Evolutionary conservation across 2,329 filamentous ascomycete genomes (phyloP), one percentile per base, ranked within the genome.

Genomic region (Scleromitrula shiraiana): DNA sequence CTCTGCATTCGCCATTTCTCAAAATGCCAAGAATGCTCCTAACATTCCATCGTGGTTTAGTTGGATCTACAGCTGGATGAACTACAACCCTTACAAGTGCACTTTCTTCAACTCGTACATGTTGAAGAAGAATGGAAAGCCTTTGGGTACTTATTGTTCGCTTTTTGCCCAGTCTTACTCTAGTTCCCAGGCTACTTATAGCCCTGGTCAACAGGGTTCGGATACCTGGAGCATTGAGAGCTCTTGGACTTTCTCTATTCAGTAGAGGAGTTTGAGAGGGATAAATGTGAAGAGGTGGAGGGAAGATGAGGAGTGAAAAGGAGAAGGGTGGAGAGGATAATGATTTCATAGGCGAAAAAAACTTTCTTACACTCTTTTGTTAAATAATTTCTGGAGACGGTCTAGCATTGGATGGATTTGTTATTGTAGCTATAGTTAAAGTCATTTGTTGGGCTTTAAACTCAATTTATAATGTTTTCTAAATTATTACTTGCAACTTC

Each of bases 91-190:
- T 2, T 42, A 33, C 9, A 38, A 47, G 38, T 59, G 56, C 47
- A 55, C 53, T 14, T 66, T 65, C 62, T 66, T 69, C 57, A 67
- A 67, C 41, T 59, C 64, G 0, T 71, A 66, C 50, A 56, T 70
- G 43, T 50, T 68, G 22, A 60, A 62, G 50, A 64, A 63, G 59
- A 67, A 70, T 50, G 64, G 64, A 12, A 44, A 50, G 24, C 57
- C 65, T 1, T 50, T 63, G 23, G 67, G 67, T n/a, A 64, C 64
- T 10, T 64, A 67, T 51, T 70, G 68, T 54, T 55, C 62, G 24
- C 48, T 70, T 38, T 70, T 68, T 36, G 33, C 53, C 12, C 49
- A 58, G 35, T 23, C 24, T 2, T 46, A 41, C n/a, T 23, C 20
- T 6, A 14, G 20, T 4, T 4, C 1, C 8, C 36, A 40, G 5